Evolutionary conservation across 2,329 filamentous ascomycete species (phyloP).

Genomic region (Geosmithia morbida): DNA sequence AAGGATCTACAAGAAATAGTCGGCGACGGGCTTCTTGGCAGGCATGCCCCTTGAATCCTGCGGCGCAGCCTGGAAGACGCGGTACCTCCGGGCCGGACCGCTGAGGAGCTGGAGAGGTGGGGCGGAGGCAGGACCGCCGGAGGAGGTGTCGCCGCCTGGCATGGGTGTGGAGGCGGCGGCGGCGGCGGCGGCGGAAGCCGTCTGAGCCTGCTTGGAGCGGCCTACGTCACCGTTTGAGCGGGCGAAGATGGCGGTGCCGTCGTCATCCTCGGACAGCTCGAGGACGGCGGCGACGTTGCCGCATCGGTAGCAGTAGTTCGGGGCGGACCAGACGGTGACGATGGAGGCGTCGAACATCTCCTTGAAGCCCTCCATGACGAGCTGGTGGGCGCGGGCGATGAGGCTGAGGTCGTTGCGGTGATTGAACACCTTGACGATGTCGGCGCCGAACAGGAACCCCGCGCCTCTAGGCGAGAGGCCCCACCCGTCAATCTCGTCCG

Average conservation of each 20-base stretch:
- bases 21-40: constrained; percentile 93
- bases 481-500: constrained; percentile 97
- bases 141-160: constrained; percentile 28
- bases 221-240: constrained; percentile 58
- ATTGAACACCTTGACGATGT: constrained; percentile 95
- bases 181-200: constrained; percentile 21
- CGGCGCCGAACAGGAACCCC: constrained; percentile 87
- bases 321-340: constrained; percentile 96
- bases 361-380: constrained; percentile 99
- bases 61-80: constrained; percentile 91
- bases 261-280: constrained; percentile 78
- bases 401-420: constrained; percentile 83
- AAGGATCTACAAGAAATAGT: constrained; percentile 66
- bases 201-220: constrained; percentile 32
- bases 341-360: constrained; percentile 97
- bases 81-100: constrained; percentile 78
- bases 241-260: constrained; percentile 55
- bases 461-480: constrained; percentile 86
- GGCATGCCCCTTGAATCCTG: constrained; percentile 97
- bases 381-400: constrained; percentile 87
- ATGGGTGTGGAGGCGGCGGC: constrained; percentile 31
- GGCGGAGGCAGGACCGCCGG: neutral
- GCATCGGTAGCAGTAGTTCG: constrained; percentile 93
- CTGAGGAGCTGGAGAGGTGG: constrained; percentile 14
- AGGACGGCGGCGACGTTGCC: constrained; percentile 92